phyloP scores from a whole-genome alignment of 208 protist genomes.

The Herpetomonas muscarum region DNA sequence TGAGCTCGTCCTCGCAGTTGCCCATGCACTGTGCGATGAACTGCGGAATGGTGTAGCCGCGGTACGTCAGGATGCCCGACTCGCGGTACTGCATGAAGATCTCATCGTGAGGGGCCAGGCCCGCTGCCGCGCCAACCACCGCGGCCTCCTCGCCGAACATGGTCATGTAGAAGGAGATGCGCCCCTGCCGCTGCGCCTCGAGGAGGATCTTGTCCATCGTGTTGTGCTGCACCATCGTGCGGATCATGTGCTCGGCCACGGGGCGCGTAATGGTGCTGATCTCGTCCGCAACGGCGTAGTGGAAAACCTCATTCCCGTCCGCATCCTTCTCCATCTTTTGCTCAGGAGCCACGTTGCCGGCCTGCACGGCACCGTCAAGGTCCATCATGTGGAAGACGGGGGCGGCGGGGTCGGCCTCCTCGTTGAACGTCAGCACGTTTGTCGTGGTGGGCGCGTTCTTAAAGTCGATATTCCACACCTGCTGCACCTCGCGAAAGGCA shows the following conservation, averaged over 20 bases:
- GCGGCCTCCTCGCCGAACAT: conserved; percentile 94
- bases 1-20: conserved; percentile 82
- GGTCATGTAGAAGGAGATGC: conserved; percentile 98
- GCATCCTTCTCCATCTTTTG: conserved; percentile 3
- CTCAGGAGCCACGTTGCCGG: conserved; percentile 28
- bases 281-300: conserved; percentile 19
- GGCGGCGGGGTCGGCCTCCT: conserved; percentile 22
- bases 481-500: conserved; percentile 34
- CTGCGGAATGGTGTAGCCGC: conserved; percentile 90
- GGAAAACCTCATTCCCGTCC: conserved; percentile 20
- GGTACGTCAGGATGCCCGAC: conserved; percentile 59
- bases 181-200: conserved; percentile 92
- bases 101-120: conserved; percentile 84
- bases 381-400: conserved; percentile 64
- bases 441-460: conserved; percentile 35
- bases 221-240: conserved; percentile 89
- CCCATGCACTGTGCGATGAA: conserved; percentile 96
- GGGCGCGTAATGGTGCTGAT: conserved; percentile 13
- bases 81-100: conserved; percentile 96
- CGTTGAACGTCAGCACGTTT: conserved; percentile 41
- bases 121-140: conserved; percentile 87
- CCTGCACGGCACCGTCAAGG: conserved; percentile 44
- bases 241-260: conserved; percentile 81
- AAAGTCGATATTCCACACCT: conserved; percentile 74
- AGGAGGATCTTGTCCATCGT: conserved; percentile 93